phyloP scores from a whole-genome alignment of 2,329 filamentous ascomycete species.

The Paecilomyces fulvus region DNA sequence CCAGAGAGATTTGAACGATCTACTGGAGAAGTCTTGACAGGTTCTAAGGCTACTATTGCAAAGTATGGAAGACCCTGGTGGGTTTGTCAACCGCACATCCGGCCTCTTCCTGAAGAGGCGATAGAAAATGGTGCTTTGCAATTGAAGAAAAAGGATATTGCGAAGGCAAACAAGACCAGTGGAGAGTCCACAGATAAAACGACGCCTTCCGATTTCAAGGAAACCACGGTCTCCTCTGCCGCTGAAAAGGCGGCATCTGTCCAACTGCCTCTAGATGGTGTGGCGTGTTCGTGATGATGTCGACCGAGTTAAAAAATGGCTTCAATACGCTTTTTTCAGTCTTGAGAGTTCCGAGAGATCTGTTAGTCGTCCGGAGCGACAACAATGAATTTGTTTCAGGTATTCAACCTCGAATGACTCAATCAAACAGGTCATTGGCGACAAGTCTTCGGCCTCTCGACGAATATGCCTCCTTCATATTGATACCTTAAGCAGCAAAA shows the following conservation, averaged over 20 bases:
- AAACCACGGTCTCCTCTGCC: not conserved
- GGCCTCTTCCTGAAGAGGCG: conserved; percentile 81
- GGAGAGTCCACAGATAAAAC: not conserved
- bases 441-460: not conserved
- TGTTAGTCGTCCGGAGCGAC: not conserved
- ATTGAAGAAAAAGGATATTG: conserved; percentile 55
- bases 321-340: not conserved
- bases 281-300: not conserved
- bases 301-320: not conserved
- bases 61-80: conserved; percentile 78
- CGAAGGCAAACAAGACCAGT: not conserved
- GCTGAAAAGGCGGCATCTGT: not conserved
- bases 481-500: not conserved
- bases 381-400: too few relatives aligned
- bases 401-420: not conserved
- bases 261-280: not conserved
- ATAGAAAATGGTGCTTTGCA: conserved; percentile 69
- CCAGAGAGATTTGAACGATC: conserved; percentile 29
- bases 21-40: conserved; percentile 24
- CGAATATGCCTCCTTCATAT: not conserved
- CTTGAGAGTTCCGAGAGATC: not conserved
- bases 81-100: conserved; percentile 79
- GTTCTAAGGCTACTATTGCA: conserved; percentile 54
- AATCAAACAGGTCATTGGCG: not conserved
- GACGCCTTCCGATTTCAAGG: not conserved